A percentile compares a stretch with the other conserved stretches of the same genome.
phyloP scores from a whole-genome alignment of 192 early-diverging fungal species.

The Umbelopsis sp. region DNA sequence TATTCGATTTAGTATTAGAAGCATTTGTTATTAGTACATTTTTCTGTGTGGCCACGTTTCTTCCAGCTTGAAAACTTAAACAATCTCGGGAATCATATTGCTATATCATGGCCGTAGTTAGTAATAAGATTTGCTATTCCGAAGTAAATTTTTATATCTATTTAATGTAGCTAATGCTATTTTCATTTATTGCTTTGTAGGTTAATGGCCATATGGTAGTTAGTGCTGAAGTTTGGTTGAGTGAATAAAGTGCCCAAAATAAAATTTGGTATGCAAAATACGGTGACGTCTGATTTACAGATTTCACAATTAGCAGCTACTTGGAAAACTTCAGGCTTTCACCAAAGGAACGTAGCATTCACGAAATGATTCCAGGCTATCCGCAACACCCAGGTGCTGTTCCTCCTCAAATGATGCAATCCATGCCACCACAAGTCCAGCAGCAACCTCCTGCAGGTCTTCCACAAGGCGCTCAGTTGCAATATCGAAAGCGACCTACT shows the following conservation, averaged over 20 bases:
- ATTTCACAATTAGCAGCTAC: background rate
- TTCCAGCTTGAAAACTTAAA: no score
- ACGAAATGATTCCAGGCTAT: slow-evolving; percentile 9
- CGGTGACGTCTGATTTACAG: background rate
- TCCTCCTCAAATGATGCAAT: slow-evolving; percentile 1
- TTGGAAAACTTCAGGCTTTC: background rate
- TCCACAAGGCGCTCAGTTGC: slow-evolving; percentile 2
- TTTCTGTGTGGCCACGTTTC: no score
- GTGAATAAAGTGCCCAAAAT: background rate
- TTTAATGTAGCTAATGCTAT: no score
- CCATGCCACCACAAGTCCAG: background rate
- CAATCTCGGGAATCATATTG: no score
- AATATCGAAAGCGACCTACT: slow-evolving; percentile 9
- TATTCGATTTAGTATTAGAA: no score
- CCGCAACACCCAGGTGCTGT: slow-evolving; percentile 13
- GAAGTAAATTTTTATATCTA: no score
- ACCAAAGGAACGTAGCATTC: background rate
- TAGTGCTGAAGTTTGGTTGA: no score
- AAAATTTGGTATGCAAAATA: background rate
- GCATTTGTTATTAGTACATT: no score
- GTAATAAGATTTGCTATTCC: no score
- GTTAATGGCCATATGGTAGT: no score
- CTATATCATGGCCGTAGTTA: no score
- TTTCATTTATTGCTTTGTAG: no score
- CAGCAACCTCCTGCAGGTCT: background rate